phyloP scores from a whole-genome alignment of 371 early-diverging fungal genomes.

The Dichotomocladium elegans region DNA sequence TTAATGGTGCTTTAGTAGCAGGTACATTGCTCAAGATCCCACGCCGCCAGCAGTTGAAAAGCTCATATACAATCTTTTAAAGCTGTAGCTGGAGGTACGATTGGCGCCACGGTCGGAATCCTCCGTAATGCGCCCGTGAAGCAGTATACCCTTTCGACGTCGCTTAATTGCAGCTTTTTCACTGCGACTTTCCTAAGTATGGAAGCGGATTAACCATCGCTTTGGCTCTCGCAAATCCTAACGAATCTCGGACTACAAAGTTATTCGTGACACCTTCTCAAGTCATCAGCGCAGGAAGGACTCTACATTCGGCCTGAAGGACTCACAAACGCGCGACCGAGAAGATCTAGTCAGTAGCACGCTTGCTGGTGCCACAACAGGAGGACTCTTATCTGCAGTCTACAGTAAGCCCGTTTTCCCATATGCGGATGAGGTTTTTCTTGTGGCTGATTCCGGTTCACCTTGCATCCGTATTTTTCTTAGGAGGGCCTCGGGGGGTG shows the following conservation, averaged over 20 bases:
- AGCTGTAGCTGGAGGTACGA: slow-evolving; percentile 45
- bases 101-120: slow-evolving; percentile 47
- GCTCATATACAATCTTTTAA: too few species aligned
- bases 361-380: slow-evolving; percentile 55
- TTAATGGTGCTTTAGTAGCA: too few species aligned
- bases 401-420: slow-evolving; percentile 31
- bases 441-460: not conserved
- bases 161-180: slow-evolving; percentile 41
- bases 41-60: too few species aligned
- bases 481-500: slow-evolving; percentile 50
- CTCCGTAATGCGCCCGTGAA: slow-evolving; percentile 32
- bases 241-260: slow-evolving; percentile 2
- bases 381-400: slow-evolving; percentile 49
- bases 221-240: too few species aligned
- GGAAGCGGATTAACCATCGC: not conserved
- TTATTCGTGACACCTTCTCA: slow-evolving; percentile 51
- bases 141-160: slow-evolving; percentile 30
- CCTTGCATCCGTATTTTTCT: too few species aligned
- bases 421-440: not conserved
- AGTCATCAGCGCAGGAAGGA: slow-evolving; percentile 36
- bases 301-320: slow-evolving; percentile 50
- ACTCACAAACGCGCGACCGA: slow-evolving; percentile 52
- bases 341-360: slow-evolving; percentile 57
- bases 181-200: slow-evolving; percentile 46
- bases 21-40: too few species aligned